Base-by-base conservation (phyloP, 2,329 filamentous ascomycete species). In the Talaromyces sp. region DNA sequence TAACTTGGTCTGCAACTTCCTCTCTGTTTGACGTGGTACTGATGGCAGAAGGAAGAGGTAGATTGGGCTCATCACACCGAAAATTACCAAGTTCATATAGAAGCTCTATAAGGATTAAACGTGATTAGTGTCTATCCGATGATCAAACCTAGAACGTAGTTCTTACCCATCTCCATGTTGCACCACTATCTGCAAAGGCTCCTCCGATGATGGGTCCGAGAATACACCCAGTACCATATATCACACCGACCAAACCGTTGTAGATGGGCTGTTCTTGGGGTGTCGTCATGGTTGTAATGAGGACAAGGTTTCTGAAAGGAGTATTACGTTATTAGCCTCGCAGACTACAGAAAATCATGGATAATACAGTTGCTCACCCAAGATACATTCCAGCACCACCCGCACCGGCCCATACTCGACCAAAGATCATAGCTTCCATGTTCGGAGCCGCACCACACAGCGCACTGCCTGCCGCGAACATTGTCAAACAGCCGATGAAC, bases 41-140 rank as follows among this genome's bases (percentile, higher is more conserved):
- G 59, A 60, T 57, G 65, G 72, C 0, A 82, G 71, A 10, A 76
- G 62, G 58, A 78, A 75, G 22, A 82, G 22, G 31, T 76, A 72
- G 21, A 75, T 69, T 1, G 79, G 75, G 5, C 72, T 65, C 28
- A 73, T 68, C 10, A 74, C 62, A 15, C 71, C 80, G 1, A 78
- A 71, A 50, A 79, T 67, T 22, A 74, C 64, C 0, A 84, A 70
- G 63, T 84, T 84, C 68, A 84, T 78, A 63, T 85, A 85, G 64
- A 64, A 60, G 57, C 51, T 15, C 37, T 41, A 10, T 39, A 28
- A 28, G 7, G 25, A n/a, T n/a, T n/a, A n/a, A 28, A 28, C 4
- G 7, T 28, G 25, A 28, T 28, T 28, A 28, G 25, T 28, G 25
- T 28, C 25, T 7, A 28, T 28, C 7, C 7, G 25, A 28, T 28